Percentiles rank a stretch among this genome's conserved stretches.
Conservation (phyloP, 2,329 filamentous ascomycete genomes). For the Xylariaceae sp. region DNA sequence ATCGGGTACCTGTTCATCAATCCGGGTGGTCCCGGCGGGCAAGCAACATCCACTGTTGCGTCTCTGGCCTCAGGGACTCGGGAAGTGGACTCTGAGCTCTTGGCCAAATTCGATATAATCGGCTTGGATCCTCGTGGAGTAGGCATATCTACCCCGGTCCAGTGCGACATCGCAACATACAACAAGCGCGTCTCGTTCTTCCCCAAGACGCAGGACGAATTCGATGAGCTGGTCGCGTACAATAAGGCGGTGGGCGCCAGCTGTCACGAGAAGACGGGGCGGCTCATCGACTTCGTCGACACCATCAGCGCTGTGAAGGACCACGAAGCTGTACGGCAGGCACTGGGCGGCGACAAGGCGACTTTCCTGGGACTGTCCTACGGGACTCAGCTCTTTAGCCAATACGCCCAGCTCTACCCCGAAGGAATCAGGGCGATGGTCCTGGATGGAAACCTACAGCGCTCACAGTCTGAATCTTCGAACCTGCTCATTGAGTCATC, state of each 20-base stretch:
- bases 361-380: constrained; percentile 39
- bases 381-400: constrained; percentile 37
- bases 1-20: constrained; percentile 38
- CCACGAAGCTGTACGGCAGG: constrained; percentile 27
- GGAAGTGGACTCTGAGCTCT: constrained; percentile 20
- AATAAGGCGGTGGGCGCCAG: constrained; percentile 35
- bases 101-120: constrained; percentile 36
- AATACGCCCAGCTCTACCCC: constrained; percentile 41
- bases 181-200: constrained; percentile 32
- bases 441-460: constrained; percentile 41
- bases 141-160: constrained; percentile 34
- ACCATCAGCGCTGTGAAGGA: constrained; percentile 29
- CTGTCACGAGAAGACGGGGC: constrained; percentile 35
- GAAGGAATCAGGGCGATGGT: constrained; percentile 35
- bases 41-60: constrained; percentile 22
- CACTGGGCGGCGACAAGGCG: constrained; percentile 21
- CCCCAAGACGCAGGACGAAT: constrained; percentile 33
- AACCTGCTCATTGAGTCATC: constrained; percentile 31
- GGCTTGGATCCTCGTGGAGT: constrained; percentile 40
- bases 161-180: constrained; percentile 33
- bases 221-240: constrained; percentile 31
- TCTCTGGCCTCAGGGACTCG: constrained; percentile 6
- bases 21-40: constrained; percentile 35
- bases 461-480: constrained; percentile 30
- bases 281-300: constrained; percentile 37